Evolutionary conservation across 768 basidiomycete species (phyloP).

Genomic region (Lactarius indigo): DNA sequence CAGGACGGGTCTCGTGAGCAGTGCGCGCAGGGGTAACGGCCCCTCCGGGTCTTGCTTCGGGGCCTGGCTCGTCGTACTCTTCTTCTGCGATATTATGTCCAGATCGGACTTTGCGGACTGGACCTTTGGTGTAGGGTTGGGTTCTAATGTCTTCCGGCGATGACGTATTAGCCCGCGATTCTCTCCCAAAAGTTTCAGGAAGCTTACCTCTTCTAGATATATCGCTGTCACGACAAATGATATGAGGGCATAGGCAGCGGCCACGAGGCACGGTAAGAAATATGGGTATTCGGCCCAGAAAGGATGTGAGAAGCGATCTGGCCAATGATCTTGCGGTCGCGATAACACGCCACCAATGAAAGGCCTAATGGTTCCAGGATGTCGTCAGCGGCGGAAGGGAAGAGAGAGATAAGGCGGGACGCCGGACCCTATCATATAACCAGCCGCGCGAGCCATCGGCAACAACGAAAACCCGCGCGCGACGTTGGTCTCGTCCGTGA

Average conservation of each 20-base stretch:
- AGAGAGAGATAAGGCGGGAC: not conserved
- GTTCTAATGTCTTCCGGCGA: not conserved
- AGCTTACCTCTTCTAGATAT: slow-evolving; percentile 17
- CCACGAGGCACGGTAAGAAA: slow-evolving; percentile 28
- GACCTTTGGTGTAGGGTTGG: not conserved
- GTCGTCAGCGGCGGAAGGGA: not conserved
- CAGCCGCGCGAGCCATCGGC: slow-evolving; percentile 30
- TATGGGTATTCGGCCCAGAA: slow-evolving; percentile 31
- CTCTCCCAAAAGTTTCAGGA: not conserved
- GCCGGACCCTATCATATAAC: slow-evolving; percentile 16
- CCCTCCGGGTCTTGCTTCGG: not conserved
- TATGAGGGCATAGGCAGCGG: slow-evolving; percentile 7
- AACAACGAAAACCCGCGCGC: slow-evolving; percentile 39
- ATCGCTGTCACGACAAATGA: slow-evolving; percentile 12
- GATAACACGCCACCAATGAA: slow-evolving; percentile 28
- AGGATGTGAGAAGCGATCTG: slow-evolving; percentile 20
- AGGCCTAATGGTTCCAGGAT: slow-evolving; percentile 8
- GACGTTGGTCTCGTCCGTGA: slow-evolving; percentile 60
- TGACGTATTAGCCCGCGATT: not conserved
- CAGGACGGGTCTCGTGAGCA: slow-evolving; percentile 14
- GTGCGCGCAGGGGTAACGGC: slow-evolving; percentile 1
- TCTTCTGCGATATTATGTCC: not conserved
- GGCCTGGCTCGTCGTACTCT: no score
- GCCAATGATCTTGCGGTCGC: slow-evolving; percentile 28
- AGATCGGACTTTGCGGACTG: not conserved